Conservation (phyloP, 352 stramenopile genomes). For the Pythium brachiatum region DNA sequence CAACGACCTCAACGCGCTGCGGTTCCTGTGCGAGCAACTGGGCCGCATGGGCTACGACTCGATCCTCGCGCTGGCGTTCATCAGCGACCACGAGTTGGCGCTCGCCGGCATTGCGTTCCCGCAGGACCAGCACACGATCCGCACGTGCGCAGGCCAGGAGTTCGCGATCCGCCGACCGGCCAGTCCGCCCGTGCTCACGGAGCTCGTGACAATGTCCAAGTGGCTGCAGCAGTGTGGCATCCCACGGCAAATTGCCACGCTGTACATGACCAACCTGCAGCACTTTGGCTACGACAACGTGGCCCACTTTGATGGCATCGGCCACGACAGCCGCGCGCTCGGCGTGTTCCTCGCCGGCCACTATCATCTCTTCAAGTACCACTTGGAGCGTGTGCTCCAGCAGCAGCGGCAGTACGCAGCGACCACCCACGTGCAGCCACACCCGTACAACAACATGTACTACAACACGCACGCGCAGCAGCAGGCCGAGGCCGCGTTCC, state of each 20-base stretch:
- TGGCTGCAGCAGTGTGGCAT: slow-evolving; percentile 63
- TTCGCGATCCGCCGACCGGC: slow-evolving; percentile 41
- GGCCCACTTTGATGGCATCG: slow-evolving; percentile 48
- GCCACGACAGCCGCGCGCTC: slow-evolving; percentile 20
- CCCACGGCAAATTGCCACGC: slow-evolving; percentile 36
- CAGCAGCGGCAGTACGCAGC: slow-evolving; percentile 18
- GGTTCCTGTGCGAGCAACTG: slow-evolving; percentile 36
- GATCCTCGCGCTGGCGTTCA: slow-evolving; percentile 50
- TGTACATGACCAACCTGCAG: slow-evolving; percentile 59
- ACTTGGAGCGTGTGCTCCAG: slow-evolving; percentile 22
- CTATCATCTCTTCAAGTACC: slow-evolving; percentile 26
- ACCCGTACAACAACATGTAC: slow-evolving; percentile 15
- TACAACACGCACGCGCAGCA: slow-evolving; percentile 5
- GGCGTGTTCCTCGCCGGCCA: slow-evolving; percentile 22
- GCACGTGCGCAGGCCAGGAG: slow-evolving; percentile 42
- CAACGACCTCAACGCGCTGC: slow-evolving; percentile 31
- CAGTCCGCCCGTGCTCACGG: slow-evolving; percentile 34
- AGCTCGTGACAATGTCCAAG: slow-evolving; percentile 48
- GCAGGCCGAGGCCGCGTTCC: slow-evolving; percentile 15
- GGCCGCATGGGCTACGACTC: slow-evolving; percentile 62
- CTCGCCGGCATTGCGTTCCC: slow-evolving; percentile 36
- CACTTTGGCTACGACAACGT: slow-evolving; percentile 58
- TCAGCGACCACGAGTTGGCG: slow-evolving; percentile 43
- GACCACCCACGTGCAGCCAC: neutral
- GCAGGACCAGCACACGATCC: slow-evolving; percentile 46